Evolutionary conservation across 2,329 filamentous ascomycete genomes (phyloP), one percentile per base, ranked within the genome.

Genomic region (Balansia obtecta): DNA sequence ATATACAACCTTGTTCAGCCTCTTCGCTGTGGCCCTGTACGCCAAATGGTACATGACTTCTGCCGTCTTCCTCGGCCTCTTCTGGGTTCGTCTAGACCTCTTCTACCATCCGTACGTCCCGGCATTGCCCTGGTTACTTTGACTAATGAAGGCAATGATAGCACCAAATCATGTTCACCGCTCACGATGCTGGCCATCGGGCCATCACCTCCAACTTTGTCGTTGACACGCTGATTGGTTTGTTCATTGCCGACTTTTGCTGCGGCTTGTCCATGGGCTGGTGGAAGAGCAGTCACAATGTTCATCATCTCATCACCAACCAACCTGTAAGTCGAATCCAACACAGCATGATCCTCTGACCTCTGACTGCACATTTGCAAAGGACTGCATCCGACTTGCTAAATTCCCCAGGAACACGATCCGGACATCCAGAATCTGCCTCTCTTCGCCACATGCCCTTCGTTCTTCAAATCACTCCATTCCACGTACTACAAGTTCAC

Each of bases 271-370:
- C 77, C 3, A 79, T 84, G 49, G 80, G 80, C 16, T 84, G 80
- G 80, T 84, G 80, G 80, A 84, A 85, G 68, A 76, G 76, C 58
- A 82, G 75, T 48, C 81, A 85, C 67, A 84, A 84, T 50, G 78
- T 85, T 3, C 81, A 85, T 61, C 81, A 85, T 56, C 71, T 85
- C 3, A 68, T 84, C 50, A 83, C 81, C 42, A 85, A 85, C 68
- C 71, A 75, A 57, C 77, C 79, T 2, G 70, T 73, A 53, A 20
- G 51, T 42, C 27, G 9, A 32, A 8, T 1, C 27, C 27, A 27
- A 27, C 4, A 27, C 27, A 27, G 27, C n/a, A n/a, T n/a, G 7
- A 27, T 27, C 27, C 27, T 27, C 27, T n/a, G n/a, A n/a, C n/a
- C n/a, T n/a, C 27, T 27, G 27, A n/a, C 27, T 27, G 4, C 27